Base-by-base conservation (phyloP, 345 rosid species). In the Orychophragmus violaceus region DNA sequence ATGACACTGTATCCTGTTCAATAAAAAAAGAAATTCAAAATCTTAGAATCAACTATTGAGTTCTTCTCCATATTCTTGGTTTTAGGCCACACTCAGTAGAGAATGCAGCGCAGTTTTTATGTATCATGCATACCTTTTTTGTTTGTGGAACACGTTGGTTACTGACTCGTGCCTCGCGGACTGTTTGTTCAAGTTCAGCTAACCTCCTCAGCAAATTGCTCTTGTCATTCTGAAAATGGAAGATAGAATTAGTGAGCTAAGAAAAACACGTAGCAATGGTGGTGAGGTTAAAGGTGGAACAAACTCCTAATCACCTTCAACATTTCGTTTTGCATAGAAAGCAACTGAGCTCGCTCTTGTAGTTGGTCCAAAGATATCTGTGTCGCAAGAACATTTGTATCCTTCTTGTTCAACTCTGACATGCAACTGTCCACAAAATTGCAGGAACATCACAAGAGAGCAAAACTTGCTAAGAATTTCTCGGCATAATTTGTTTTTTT, bases 311-410 rank as follows among this genome's bases (percentile, higher is more conserved):
- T 72, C 35, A 77, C 97, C 86, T 93, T 89, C 55, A 89, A 67
- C 91, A 93, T 81, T 76, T 85, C 87, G 65, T 93, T 87, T 76
- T 93, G 96, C 50, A 88, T 83, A 8, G 86, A 77, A 55, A 89
- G 96, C 68, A 89, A 72, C 82, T 79, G 91, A 74, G 82, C 90
- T 63, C 91, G 81, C 79, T 89, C 89, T 68, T 82, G 76, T 68
- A 87, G 87, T 66, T 87, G 88, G 86, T 86, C 95, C 42, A 82
- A 41, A 36, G 53, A 63, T 72, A 93, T 74, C 73, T 84, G 82
- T 12, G 84, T 71, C 16, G 79, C 80, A 44, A 93, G 85, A 16
- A 82, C 70, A 54, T 86, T 91, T 75, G 93, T 79, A 50, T 79
- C 87, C 75, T 82, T 93, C 76, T 59, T 64, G 50, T 76, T 81